Evolutionary conservation across 2,329 filamentous ascomycete genomes (phyloP), one percentile per base, ranked within the genome.

Genomic region (Stromatinia cepivora): DNA sequence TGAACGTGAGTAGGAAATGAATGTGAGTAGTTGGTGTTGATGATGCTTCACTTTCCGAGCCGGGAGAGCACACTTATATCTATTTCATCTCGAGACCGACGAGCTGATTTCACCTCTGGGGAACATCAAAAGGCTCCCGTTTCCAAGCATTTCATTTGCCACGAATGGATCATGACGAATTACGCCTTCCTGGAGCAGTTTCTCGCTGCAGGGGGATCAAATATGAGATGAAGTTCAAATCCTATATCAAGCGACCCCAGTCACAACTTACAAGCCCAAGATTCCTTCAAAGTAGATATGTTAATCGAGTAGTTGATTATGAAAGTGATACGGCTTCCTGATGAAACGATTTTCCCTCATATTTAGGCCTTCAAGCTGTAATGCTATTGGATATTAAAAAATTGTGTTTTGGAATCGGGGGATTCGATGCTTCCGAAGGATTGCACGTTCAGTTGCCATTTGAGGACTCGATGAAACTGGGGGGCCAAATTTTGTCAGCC

Each of bases 11-110:
- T 67, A 22, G 28, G 46, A 67, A 68, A 68, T 63, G 66, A 54
- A 54, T 68, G 66, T 63, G 66, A 68, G 66, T 63, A 68, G 66
- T 63, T 63, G 46, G 61, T 67, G 66, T 54, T 68, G 66, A 54
- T 68, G 46, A 15, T 63, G 4, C 36, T 63, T 28, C 36, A 54
- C 15, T 34, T 63, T 68, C 20, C 20, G 17, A 36, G 22, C 10
- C 5, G 25, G 39, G 3, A 54, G n/a, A 53, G 28, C 42, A 54
- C 63, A 68, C 66, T 68, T 68, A 68, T 68, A 68, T 56, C 36
- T n/a, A 45, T 42, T 45, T 53, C 39, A 53, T 45, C 31, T 54
- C 20, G 13, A 68, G 48, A 17, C 22, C 13, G 13, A 2, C 11
- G 13, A 25, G 39, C 11, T 28, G 20, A 61, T 45, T 46, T 9